Evolutionary conservation across 768 basidiomycete genomes (phyloP).

Genomic region (Polyporus arcularius): DNA sequence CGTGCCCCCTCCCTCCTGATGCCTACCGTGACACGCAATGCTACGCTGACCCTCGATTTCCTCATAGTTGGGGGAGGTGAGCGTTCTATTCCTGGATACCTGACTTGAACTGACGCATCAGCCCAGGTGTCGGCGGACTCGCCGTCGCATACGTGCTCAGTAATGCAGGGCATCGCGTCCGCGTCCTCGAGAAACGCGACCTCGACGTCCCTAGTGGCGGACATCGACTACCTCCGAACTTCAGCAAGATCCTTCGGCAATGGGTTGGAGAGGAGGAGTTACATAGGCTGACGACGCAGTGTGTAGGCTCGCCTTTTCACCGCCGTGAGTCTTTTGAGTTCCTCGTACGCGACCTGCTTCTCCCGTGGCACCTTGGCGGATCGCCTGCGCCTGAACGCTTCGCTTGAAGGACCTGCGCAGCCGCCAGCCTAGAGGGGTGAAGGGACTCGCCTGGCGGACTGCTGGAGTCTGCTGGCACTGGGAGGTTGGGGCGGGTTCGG

Average conservation of each 20-base stretch:
- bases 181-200: conserved; percentile 52
- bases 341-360: neutral
- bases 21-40: conserved; percentile 25
- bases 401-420: too few relatives aligned
- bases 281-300: conserved; percentile 36
- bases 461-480: too few relatives aligned
- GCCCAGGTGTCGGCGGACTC: conserved; percentile 50
- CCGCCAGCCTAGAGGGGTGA: too few relatives aligned
- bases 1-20: conserved; percentile 6
- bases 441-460: too few relatives aligned
- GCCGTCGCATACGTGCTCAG: conserved; percentile 57
- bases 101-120: neutral
- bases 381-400: neutral
- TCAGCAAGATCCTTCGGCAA: conserved; percentile 53
- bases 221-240: conserved; percentile 56
- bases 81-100: conserved; percentile 4
- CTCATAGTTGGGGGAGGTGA: conserved; percentile 51
- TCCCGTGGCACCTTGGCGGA: neutral
- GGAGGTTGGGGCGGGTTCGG: too few relatives aligned
- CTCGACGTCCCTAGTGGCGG: conserved; percentile 39
- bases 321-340: conserved; percentile 31
- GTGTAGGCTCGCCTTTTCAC: conserved; percentile 35
- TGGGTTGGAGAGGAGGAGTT: conserved; percentile 56
- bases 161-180: conserved; percentile 59
- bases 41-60: conserved; percentile 40